phyloP scores from a whole-genome alignment of 148 eudicot genomes.

The Nepenthes gracilis region DNA sequence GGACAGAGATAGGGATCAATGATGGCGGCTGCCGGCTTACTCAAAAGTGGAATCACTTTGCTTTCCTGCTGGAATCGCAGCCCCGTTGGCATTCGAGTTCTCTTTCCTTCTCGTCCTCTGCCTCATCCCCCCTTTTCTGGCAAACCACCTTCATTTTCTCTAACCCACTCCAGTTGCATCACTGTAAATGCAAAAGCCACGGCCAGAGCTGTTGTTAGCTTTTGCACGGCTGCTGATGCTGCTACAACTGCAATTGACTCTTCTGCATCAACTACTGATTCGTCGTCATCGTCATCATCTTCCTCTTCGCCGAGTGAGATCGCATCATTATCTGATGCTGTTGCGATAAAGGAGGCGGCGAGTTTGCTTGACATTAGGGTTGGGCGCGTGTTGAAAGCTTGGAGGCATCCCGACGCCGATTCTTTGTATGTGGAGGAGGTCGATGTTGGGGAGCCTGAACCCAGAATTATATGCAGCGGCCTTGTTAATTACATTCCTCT shows the following conservation, averaged over 20 bases:
- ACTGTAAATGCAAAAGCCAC: conserved; percentile 4
- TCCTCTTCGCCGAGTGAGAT: conserved; percentile 4
- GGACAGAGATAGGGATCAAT: not conserved
- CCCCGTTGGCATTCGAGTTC: conserved; percentile 2
- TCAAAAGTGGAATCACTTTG: conserved; percentile 18
- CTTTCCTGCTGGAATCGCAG: conserved; percentile 13
- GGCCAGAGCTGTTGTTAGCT: conserved; percentile 9
- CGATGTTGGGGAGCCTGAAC: conserved; percentile 66
- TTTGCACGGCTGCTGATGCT: conserved; percentile 17
- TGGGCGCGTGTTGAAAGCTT: conserved; percentile 55
- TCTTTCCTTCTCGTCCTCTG: conserved; percentile 4
- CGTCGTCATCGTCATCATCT: not conserved
- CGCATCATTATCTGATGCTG: conserved; percentile 3
- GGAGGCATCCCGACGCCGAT: conserved; percentile 84
- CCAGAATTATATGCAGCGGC: conserved; percentile 85
- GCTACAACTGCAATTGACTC: conserved; percentile 8
- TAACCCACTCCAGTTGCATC: not conserved
- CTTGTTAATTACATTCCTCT: conserved; percentile 67
- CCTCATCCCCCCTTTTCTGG: conserved; percentile 1
- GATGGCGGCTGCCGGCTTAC: conserved; percentile 18
- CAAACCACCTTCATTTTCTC: conserved; percentile 7
- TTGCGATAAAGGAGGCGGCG: conserved; percentile 30
- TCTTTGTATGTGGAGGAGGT: conserved; percentile 86
- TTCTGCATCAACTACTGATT: not conserved
- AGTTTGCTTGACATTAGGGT: conserved; percentile 68